Percentiles rank a stretch among this genome's conserved stretches.
These are phyloP conservation scores for Amanita exitialis DNA, from an alignment of 768 basidiomycete genomes.

Conservation along the genomic window DNA sequence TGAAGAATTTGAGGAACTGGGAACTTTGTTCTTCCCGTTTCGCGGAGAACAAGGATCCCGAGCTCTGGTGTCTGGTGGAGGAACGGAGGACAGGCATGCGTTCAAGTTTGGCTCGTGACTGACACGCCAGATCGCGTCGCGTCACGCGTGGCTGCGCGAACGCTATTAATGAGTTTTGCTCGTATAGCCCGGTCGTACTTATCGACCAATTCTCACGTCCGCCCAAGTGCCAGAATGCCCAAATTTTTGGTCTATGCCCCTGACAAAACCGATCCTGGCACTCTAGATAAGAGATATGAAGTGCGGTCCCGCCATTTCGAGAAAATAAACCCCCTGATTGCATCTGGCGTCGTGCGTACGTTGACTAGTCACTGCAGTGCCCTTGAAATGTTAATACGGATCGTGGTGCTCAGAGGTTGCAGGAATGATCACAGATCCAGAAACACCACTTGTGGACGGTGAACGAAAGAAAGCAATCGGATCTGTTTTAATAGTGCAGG, in stretches of 20 bases:
- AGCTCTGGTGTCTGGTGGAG: neutral
- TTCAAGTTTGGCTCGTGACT: neutral
- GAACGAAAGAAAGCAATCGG: conserved; percentile 35
- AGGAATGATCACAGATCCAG: conserved; percentile 38
- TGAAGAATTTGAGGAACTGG: neutral
- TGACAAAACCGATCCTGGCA: conserved; percentile 30
- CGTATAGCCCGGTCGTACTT: neutral
- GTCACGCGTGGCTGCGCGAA: conserved; percentile 36
- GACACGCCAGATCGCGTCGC: conserved; percentile 10
- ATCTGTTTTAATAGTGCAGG: conserved; percentile 41
- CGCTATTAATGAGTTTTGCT: neutral
- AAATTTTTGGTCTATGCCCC: conserved; percentile 47
- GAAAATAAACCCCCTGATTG: conserved; percentile 23
- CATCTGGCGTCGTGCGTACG: conserved; percentile 33
- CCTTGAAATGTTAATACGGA: neutral
- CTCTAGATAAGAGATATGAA: conserved; percentile 28
- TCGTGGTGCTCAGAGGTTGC: conserved; percentile 27
- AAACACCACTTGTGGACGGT: conserved; percentile 23
- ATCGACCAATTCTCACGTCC: neutral
- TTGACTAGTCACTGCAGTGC: conserved; percentile 2
- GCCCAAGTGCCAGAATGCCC: conserved; percentile 8
- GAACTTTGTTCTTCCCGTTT: neutral
- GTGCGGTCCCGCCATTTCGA: conserved; percentile 37
- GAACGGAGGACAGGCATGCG: neutral
- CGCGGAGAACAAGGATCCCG: neutral